phyloP scores from a whole-genome alignment of 257 asterid genomes.

The Solanum sitiens region DNA sequence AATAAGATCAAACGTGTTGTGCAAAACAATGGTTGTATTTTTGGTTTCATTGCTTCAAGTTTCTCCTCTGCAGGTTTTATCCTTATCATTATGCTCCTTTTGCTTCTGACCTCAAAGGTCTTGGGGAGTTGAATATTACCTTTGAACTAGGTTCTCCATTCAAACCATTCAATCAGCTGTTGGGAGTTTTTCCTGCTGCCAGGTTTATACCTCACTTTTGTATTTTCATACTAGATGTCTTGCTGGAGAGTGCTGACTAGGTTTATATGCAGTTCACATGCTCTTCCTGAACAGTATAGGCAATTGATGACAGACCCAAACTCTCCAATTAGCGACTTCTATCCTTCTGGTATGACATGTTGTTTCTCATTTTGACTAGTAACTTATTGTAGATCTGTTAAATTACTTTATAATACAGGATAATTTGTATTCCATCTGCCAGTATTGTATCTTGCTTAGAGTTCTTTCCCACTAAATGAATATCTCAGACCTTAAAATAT shows the following conservation, averaged over 20 bases:
- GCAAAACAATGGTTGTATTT: background rate
- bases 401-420: background rate
- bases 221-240: background rate
- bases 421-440: background rate
- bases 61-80: slow-evolving; percentile 62
- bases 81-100: slow-evolving; percentile 98
- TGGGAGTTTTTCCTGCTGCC: slow-evolving; percentile 98
- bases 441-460: background rate
- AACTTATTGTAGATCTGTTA: background rate
- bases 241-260: slow-evolving; percentile 19
- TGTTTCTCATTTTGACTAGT: background rate
- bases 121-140: slow-evolving; percentile 51
- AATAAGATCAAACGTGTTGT: background rate
- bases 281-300: slow-evolving; percentile 81
- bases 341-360: slow-evolving; percentile 62
- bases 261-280: slow-evolving; percentile 72
- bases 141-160: slow-evolving; percentile 89
- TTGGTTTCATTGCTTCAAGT: slow-evolving; percentile 6
- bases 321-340: slow-evolving; percentile 87
- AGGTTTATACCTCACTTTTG: slow-evolving; percentile 41
- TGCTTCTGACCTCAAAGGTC: slow-evolving; percentile 92
- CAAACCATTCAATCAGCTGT: slow-evolving; percentile 87
- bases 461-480: background rate
- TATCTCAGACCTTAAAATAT: background rate
- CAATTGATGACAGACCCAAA: slow-evolving; percentile 86